Conservation (phyloP, 345 rosid species). For the Gossypium longicalyx region DNA sequence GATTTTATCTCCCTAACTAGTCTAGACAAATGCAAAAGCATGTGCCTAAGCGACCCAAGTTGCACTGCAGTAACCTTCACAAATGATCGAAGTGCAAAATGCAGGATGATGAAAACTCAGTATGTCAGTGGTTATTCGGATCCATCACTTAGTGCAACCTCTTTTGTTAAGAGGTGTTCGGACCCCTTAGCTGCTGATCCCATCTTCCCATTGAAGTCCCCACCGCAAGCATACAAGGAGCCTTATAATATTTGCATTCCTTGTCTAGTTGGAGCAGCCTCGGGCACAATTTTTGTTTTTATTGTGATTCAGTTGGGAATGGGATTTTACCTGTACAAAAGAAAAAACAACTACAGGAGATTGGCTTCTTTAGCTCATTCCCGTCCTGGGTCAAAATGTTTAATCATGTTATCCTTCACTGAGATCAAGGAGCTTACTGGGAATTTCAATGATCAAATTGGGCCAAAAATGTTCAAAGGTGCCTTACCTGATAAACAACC, state of each 20-base stretch:
- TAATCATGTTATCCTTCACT: slow-evolving; percentile 47
- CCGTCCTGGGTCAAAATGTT: slow-evolving; percentile 45
- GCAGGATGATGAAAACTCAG: slow-evolving; percentile 43
- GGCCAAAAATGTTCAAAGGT: slow-evolving; percentile 59
- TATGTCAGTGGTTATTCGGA: slow-evolving; percentile 64
- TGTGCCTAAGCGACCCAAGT: slow-evolving; percentile 38
- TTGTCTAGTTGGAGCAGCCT: slow-evolving; percentile 56
- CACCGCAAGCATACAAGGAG: slow-evolving; percentile 21
- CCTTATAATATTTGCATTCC: slow-evolving; percentile 40
- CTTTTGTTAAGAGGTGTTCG: slow-evolving; percentile 63
- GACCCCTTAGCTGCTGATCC: slow-evolving; percentile 71
- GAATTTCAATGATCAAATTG: slow-evolving; percentile 50
- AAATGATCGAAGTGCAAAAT: slow-evolving; percentile 49
- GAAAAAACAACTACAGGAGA: slow-evolving; percentile 39
- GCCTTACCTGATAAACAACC: slow-evolving; percentile 43
- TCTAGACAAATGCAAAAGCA: slow-evolving; percentile 44
- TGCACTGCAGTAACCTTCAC: slow-evolving; percentile 64
- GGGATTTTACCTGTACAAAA: slow-evolving; percentile 41
- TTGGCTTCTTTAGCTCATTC: slow-evolving; percentile 37
- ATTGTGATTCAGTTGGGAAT: slow-evolving; percentile 46
- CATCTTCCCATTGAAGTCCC: slow-evolving; percentile 19
- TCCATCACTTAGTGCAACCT: slow-evolving; percentile 50
- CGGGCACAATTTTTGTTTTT: slow-evolving; percentile 44
- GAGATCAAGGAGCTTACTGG: slow-evolving; percentile 60
- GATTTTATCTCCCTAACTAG: slow-evolving; percentile 37